Base-by-base conservation (phyloP, 2,329 filamentous ascomycete genomes). In the Pyrenochaeta sp. region DNA sequence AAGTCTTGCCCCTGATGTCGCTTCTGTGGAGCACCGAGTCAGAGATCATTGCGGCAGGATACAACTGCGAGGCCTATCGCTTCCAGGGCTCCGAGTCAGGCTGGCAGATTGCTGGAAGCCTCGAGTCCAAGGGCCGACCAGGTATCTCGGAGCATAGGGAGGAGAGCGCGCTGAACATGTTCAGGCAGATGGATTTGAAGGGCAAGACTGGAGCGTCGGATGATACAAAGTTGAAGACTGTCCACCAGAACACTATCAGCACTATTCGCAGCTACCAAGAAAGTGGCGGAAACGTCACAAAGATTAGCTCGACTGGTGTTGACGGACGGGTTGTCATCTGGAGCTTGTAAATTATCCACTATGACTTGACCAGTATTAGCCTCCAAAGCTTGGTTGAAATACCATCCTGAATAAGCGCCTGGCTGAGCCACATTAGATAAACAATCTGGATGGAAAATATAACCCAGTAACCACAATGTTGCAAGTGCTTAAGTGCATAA, bases 181-280 rank as follows among this genome's bases (percentile, higher is more conserved):
- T 99, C 77, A 85, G 86, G 64, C 92, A 96, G 77, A 97, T 99
- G 94, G 94, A 99, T 73, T 81, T 99, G 55, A 96, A 94, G 81
- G 94, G 94, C 51, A 96, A 96, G 75, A 47, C 40, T 23, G 54
- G 54, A 36, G n/a, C n/a, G n/a, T 78, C 81, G 42, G 91, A 96
- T 64, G 92, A 97, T 70, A 96, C 92, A 3, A 89, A 96, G 76
- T 80, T 99, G 60, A 94, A 90, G 76, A 97, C 94, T 8, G 85
- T 94, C 32, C 94, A 99, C 74, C 94, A 99, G 72, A 99, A 99
- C 75, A 96, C 92, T 18, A 89, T 99, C 67, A 90, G 84, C 65
- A 96, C 86, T 2, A 78, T 99, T 36, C 84, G 94, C 29, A 80
- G 84, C 14, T 96, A 87, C 68, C 84, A 91, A 62, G 81, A 81